Percentiles rank a stretch among this genome's conserved stretches.
Evolutionary conservation across 768 basidiomycete genomes (phyloP).

Genomic region (Pholiota microspora): DNA sequence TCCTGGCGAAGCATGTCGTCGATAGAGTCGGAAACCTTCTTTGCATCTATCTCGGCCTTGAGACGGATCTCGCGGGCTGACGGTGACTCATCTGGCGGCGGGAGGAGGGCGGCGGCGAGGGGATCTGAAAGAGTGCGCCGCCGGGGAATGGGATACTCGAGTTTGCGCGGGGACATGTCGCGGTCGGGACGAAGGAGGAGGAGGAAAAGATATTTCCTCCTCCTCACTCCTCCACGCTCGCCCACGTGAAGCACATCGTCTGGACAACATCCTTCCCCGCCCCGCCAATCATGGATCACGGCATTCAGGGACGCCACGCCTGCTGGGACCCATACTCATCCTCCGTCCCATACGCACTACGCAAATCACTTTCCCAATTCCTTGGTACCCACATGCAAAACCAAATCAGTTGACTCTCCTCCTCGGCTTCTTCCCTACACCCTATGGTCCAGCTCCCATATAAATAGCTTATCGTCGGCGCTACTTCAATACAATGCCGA

Average conservation of each 20-base stretch:
- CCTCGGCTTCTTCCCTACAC: neutral
- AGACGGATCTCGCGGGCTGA: constrained; percentile 65
- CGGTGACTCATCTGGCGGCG: constrained; percentile 71
- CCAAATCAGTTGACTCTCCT: neutral
- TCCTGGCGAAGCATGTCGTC: constrained; percentile 77
- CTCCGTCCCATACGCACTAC: neutral
- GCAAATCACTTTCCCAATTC: neutral
- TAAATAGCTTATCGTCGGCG: constrained; percentile 1
- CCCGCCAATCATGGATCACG: constrained; percentile 11
- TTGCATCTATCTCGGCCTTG: constrained; percentile 67
- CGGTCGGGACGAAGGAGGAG: constrained; percentile 23
- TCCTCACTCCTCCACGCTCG: no score
- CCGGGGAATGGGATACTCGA: constrained; percentile 25
- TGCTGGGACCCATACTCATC: neutral
- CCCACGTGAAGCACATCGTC: constrained; percentile 24
- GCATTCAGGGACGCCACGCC: neutral
- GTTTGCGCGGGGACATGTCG: constrained; percentile 40
- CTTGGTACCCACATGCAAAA: neutral
- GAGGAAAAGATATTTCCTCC: constrained; percentile 18
- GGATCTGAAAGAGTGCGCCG: constrained; percentile 63
- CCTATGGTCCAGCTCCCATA: neutral
- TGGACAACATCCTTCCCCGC: constrained; percentile 10
- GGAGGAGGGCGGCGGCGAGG: constrained; percentile 61
- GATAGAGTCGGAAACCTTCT: constrained; percentile 71
- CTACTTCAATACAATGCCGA: neutral